Evolutionary conservation across 2,329 filamentous ascomycete genomes (phyloP).

Genomic region (Aureobasidium sp.): DNA sequence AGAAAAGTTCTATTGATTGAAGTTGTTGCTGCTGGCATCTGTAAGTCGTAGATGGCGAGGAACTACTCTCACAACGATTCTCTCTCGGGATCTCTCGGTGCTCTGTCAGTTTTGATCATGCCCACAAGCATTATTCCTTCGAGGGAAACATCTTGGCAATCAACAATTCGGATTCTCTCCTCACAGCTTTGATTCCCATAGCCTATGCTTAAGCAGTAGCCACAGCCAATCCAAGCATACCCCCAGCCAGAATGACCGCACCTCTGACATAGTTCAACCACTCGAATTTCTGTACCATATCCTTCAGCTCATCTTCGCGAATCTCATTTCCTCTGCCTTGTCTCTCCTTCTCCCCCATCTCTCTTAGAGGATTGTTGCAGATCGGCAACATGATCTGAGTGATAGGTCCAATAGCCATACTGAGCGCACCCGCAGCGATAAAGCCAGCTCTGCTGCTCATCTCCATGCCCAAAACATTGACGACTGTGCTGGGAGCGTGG

Average conservation of each 20-base stretch:
- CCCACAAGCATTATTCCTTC: too few relatives aligned
- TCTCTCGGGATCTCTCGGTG: too few relatives aligned
- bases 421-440: not conserved
- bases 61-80: too few relatives aligned
- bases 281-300: not conserved
- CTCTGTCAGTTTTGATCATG: too few relatives aligned
- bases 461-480: not conserved
- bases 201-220: not conserved
- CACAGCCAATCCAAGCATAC: not conserved
- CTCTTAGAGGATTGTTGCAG: not conserved
- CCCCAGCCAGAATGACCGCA: not conserved
- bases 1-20: too few relatives aligned
- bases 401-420: not conserved
- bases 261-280: constrained; percentile 1
- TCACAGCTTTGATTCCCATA: too few relatives aligned
- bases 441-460: not conserved
- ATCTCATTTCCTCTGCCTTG: not conserved
- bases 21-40: too few relatives aligned
- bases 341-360: not conserved
- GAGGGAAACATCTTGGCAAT: too few relatives aligned
- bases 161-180: too few relatives aligned
- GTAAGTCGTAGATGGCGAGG: too few relatives aligned
- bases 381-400: constrained; percentile 2
- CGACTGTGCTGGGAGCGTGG: not conserved
- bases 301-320: not conserved